Conservation (phyloP, 306 rosid genomes). For the Vachellia pachyceras region DNA sequence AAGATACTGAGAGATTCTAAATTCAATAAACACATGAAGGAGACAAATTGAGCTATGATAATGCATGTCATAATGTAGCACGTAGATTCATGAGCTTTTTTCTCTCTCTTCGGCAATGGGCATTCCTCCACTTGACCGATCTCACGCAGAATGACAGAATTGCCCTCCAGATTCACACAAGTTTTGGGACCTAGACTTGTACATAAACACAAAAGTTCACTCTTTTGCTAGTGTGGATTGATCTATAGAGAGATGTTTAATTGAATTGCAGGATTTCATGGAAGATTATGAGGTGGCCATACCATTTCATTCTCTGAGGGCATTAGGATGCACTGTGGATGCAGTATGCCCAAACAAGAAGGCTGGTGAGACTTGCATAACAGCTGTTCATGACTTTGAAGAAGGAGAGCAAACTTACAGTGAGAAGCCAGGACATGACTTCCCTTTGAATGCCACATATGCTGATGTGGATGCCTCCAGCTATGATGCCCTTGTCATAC, state of each 20-base stretch:
- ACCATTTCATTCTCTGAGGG: slow-evolving; percentile 74
- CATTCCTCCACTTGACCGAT: too few relatives aligned
- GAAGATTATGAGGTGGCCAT: slow-evolving; percentile 68
- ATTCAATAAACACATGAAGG: too few relatives aligned
- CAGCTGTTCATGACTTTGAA: slow-evolving; percentile 80
- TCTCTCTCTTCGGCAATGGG: too few relatives aligned
- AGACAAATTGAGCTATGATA: too few relatives aligned
- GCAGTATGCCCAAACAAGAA: slow-evolving; percentile 71
- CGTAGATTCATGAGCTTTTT: too few relatives aligned
- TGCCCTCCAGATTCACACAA: not conserved
- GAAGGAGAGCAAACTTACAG: slow-evolving; percentile 78
- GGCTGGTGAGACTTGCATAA: slow-evolving; percentile 64
- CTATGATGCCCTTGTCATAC: slow-evolving; percentile 49
- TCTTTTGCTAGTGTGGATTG: not conserved
- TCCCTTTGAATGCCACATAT: slow-evolving; percentile 52
- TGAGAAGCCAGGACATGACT: slow-evolving; percentile 71
- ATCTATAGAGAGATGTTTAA: not conserved
- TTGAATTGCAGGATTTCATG: slow-evolving; percentile 66
- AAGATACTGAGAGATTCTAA: too few relatives aligned
- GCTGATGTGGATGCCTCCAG: slow-evolving; percentile 55
- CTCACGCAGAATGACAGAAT: too few relatives aligned
- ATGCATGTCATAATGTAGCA: too few relatives aligned
- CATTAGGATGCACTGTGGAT: slow-evolving; percentile 72
- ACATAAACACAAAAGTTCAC: not conserved
- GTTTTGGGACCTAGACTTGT: not conserved